A percentile compares a stretch with the other conserved stretches of the same genome.
phyloP scores from a whole-genome alignment of 2,329 filamentous ascomycete species.

The Ramularia endophylla region DNA sequence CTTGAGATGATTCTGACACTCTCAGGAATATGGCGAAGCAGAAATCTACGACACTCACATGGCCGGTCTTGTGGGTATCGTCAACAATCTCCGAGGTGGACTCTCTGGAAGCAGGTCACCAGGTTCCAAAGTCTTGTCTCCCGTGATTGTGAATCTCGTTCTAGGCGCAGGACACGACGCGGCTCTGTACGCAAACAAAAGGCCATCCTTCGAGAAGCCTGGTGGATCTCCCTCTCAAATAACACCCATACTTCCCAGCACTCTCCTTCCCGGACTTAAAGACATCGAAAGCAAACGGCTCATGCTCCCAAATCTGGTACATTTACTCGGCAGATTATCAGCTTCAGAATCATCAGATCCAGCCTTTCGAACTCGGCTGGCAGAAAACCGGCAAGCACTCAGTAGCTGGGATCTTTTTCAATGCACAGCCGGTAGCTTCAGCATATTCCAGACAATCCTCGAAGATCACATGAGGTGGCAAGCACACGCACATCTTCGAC shows the following conservation, averaged over 20 bases:
- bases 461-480: conserved; percentile 15
- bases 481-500: conserved; percentile 12
- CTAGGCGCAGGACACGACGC: conserved; percentile 14
- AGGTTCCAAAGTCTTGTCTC: not conserved
- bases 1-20: conserved; percentile 1
- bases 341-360: conserved; percentile 5
- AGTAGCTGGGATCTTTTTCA: conserved; percentile 7
- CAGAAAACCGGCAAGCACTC: conserved; percentile 9
- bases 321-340: conserved; percentile 8
- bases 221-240: not conserved
- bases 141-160: conserved; percentile 11
- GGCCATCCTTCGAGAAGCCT: conserved; percentile 10
- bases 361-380: conserved; percentile 4
- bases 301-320: conserved; percentile 11
- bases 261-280: conserved; percentile 8
- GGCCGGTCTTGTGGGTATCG: conserved; percentile 14
- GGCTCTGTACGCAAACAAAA: conserved; percentile 12
- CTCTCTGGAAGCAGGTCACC: conserved; percentile 8
- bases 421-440: conserved; percentile 11
- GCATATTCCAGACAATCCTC: conserved; percentile 9
- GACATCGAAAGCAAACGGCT: conserved; percentile 10
- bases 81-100: conserved; percentile 16
- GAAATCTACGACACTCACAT: conserved; percentile 18
- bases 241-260: conserved; percentile 5
- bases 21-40: conserved; percentile 15